A percentile compares a stretch with the other conserved stretches of the same genome.
These are phyloP conservation scores for Kodamaea suecica DNA, from an alignment of 1,139 yeast genomes.

Conservation along the genomic window DNA sequence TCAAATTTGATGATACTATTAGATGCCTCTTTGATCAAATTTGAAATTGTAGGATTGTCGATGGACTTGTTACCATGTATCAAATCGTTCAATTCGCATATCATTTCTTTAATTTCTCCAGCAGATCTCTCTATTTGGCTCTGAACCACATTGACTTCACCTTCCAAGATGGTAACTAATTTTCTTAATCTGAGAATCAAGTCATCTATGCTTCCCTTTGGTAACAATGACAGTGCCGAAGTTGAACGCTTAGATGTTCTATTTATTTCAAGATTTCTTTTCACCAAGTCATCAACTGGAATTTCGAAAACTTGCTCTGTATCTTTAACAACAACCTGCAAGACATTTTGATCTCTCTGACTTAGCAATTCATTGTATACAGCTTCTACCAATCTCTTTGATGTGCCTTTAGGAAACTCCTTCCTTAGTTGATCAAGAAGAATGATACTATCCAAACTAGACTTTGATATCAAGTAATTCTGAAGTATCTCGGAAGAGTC, in stretches of 20 bases:
- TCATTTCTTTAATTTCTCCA: constrained; percentile 16
- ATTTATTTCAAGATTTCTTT: constrained; percentile 1
- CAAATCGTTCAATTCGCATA: constrained; percentile 20
- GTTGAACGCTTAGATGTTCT: not conserved
- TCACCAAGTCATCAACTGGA: constrained; percentile 17
- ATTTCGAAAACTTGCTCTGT: constrained; percentile 22
- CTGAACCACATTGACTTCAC: constrained; percentile 15
- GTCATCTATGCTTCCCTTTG: constrained; percentile 13
- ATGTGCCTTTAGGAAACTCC: constrained; percentile 17
- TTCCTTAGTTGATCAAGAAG: constrained; percentile 12
- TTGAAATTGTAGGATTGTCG: constrained; percentile 2
- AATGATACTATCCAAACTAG: constrained; percentile 12
- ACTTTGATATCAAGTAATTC: constrained; percentile 13
- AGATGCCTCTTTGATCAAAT: constrained; percentile 8
- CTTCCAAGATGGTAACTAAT: constrained; percentile 11
- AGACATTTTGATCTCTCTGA: constrained; percentile 19
- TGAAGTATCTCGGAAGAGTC: constrained; percentile 14
- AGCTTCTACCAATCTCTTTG: constrained; percentile 11
- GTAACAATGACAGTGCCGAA: constrained; percentile 2
- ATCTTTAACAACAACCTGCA: constrained; percentile 14
- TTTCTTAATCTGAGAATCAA: constrained; percentile 15
- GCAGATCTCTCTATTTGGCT: constrained; percentile 16
- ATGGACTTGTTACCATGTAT: constrained; percentile 18
- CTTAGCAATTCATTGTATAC: constrained; percentile 19
- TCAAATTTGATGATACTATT: constrained; percentile 9